phyloP scores from a whole-genome alignment of 2,329 filamentous ascomycete genomes.

The Venturia asperata region DNA sequence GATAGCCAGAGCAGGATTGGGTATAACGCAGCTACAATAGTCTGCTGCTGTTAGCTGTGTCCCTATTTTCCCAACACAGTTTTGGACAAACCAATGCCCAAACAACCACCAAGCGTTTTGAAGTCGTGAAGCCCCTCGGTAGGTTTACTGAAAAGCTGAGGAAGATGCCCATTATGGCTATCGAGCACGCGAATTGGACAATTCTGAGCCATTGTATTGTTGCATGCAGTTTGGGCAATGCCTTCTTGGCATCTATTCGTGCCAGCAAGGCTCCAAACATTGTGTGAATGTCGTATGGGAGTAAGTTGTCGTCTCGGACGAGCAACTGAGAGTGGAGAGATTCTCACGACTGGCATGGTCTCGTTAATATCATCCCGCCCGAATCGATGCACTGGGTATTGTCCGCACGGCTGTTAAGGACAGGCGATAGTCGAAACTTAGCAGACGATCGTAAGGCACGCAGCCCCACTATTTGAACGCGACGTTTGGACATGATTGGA shows the following conservation, averaged over 20 bases:
- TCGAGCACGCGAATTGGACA: conserved; percentile 2
- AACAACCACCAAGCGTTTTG: conserved; percentile 11
- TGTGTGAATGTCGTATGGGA: neutral
- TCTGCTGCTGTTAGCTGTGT: neutral
- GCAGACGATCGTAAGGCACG: neutral
- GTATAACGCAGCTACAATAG: conserved; percentile 6
- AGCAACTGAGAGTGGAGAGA: neutral
- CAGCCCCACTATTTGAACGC: neutral
- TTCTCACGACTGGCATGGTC: neutral
- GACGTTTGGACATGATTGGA: neutral
- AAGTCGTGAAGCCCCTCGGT: conserved; percentile 7
- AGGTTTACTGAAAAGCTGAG: conserved; percentile 8
- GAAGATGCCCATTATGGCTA: conserved; percentile 10
- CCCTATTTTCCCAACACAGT: neutral
- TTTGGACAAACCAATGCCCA: conserved; percentile 6
- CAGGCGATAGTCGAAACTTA: conserved; percentile 9
- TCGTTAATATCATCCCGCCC: conserved; percentile 1
- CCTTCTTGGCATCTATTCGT: conserved; percentile 7
- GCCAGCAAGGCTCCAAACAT: conserved; percentile 4
- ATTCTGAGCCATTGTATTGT: conserved; percentile 12
- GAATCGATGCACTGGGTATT: conserved; percentile 6
- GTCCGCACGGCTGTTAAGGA: neutral
- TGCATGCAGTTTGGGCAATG: conserved; percentile 1
- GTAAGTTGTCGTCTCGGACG: neutral
- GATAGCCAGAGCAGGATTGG: conserved; percentile 11